phyloP scores from a whole-genome alignment of 306 rosid species.

The Notholithocarpus densiflorus region DNA sequence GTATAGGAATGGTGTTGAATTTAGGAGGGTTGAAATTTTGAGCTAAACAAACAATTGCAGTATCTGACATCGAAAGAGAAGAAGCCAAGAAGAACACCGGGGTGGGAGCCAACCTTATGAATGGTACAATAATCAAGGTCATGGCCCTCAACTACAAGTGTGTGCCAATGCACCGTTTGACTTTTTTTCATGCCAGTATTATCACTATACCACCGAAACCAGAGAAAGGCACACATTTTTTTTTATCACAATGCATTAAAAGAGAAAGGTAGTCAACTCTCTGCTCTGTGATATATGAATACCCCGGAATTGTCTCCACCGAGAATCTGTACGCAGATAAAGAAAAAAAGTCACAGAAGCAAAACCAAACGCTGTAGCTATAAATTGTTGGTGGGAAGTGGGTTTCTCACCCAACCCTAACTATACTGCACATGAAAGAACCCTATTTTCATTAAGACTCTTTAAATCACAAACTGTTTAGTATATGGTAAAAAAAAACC shows the following conservation, averaged over 20 bases:
- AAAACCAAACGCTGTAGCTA: constrained; percentile 30
- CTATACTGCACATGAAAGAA: constrained; percentile 48
- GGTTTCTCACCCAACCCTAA: constrained; percentile 64
- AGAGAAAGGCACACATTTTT: constrained; percentile 20
- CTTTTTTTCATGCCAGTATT: too few relatives aligned
- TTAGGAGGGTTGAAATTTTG: too few relatives aligned
- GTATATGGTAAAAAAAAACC: background rate
- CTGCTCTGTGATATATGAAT: constrained; percentile 26
- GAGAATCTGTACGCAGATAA: background rate
- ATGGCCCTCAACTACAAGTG: too few relatives aligned
- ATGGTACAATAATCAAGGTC: too few relatives aligned
- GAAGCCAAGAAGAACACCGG: too few relatives aligned
- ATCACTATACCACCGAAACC: too few relatives aligned
- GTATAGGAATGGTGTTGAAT: too few relatives aligned
- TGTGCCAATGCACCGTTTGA: too few relatives aligned
- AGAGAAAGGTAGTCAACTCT: constrained; percentile 54
- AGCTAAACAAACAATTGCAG: too few relatives aligned
- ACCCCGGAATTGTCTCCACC: constrained; percentile 29
- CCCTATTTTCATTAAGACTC: constrained; percentile 23
- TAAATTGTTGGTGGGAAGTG: constrained; percentile 55
- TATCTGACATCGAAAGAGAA: too few relatives aligned
- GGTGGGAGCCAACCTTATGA: too few relatives aligned
- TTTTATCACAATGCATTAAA: constrained; percentile 27
- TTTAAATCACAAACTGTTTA: background rate
- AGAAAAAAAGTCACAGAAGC: constrained; percentile 8